Conservation (phyloP, 2,329 filamentous ascomycete genomes). For the Tolypocladium ophioglossoides region DNA sequence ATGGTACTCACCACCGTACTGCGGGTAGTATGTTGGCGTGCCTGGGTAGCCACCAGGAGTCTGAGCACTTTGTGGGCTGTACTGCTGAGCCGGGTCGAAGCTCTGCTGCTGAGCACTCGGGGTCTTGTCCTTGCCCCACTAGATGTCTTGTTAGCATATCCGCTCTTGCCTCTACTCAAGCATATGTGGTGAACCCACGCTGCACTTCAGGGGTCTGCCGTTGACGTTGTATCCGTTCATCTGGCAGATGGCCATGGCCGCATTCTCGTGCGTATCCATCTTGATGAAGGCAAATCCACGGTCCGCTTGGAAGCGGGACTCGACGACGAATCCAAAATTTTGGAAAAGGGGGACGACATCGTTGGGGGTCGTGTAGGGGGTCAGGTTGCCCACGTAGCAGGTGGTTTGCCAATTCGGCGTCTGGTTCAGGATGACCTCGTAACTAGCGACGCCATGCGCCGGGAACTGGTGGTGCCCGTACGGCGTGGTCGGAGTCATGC, state of each 20-base stretch:
- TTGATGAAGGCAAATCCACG: slow-evolving; percentile 98
- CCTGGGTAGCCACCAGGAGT: slow-evolving; percentile 63
- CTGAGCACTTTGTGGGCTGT: slow-evolving; percentile 64
- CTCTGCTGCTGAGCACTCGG: slow-evolving; percentile 52
- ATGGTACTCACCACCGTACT: slow-evolving; percentile 65
- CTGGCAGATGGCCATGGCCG: slow-evolving; percentile 96
- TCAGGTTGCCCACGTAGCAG: slow-evolving; percentile 94
- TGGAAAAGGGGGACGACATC: slow-evolving; percentile 97
- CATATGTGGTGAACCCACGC: slow-evolving; percentile 53
- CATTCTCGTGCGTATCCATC: slow-evolving; percentile 98
- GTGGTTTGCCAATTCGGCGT: slow-evolving; percentile 98
- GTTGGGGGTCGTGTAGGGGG: slow-evolving; percentile 92
- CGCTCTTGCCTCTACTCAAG: background rate
- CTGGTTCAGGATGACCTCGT: slow-evolving; percentile 92
- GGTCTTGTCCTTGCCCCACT: slow-evolving; percentile 99
- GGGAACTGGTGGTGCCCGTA: slow-evolving; percentile 98
- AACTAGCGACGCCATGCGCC: slow-evolving; percentile 91
- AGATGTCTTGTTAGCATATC: slow-evolving; percentile 20
- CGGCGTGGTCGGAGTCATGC: slow-evolving; percentile 92
- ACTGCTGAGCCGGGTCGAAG: slow-evolving; percentile 67
- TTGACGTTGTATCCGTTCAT: slow-evolving; percentile 98
- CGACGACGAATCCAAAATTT: slow-evolving; percentile 95
- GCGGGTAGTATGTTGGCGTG: slow-evolving; percentile 82
- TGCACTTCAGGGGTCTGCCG: slow-evolving; percentile 93
- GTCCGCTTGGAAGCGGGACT: slow-evolving; percentile 96